phyloP scores from a whole-genome alignment of 768 basidiomycete species.

The Suillus hirtellus region DNA sequence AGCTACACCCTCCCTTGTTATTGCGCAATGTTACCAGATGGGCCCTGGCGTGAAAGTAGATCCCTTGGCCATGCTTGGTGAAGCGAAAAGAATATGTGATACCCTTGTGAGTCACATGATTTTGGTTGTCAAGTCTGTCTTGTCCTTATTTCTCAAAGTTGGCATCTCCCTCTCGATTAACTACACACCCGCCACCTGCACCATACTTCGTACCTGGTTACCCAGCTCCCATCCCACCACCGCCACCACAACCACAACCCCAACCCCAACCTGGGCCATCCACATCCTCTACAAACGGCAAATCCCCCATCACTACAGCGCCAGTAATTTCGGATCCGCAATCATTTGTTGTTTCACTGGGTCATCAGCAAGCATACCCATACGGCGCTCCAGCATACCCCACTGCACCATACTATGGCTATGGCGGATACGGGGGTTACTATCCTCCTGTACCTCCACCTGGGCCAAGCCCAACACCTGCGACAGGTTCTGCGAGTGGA shows the following conservation, averaged over 20 bases:
- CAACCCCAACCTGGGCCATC: constrained; percentile 39
- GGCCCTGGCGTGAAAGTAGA: constrained; percentile 70
- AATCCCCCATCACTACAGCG: constrained; percentile 36
- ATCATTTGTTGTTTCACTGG: constrained; percentile 71
- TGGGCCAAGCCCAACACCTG: constrained; percentile 26
- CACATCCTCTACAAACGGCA: constrained; percentile 30
- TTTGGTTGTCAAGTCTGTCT: background rate
- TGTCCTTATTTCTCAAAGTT: constrained; percentile 43
- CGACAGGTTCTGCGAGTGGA: constrained; percentile 26
- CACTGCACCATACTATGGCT: constrained; percentile 64
- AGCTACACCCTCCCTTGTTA: constrained; percentile 64
- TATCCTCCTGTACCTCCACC: constrained; percentile 31
- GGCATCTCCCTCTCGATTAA: constrained; percentile 70
- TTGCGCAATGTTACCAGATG: constrained; percentile 81
- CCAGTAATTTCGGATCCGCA: constrained; percentile 68
- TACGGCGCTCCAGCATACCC: constrained; percentile 48
- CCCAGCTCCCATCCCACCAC: constrained; percentile 22
- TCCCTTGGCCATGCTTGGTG: constrained; percentile 69
- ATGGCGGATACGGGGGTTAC: constrained; percentile 39
- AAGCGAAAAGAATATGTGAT: constrained; percentile 80
- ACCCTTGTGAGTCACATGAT: constrained; percentile 51
- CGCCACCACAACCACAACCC: constrained; percentile 36
- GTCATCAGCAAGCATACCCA: constrained; percentile 49
- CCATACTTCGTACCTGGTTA: constrained; percentile 50
- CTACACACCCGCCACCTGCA: constrained; percentile 64